These are phyloP conservation scores for Platanthera guangdongensis DNA, from an alignment of 106 monocot genomes.

Conservation along the genomic window DNA sequence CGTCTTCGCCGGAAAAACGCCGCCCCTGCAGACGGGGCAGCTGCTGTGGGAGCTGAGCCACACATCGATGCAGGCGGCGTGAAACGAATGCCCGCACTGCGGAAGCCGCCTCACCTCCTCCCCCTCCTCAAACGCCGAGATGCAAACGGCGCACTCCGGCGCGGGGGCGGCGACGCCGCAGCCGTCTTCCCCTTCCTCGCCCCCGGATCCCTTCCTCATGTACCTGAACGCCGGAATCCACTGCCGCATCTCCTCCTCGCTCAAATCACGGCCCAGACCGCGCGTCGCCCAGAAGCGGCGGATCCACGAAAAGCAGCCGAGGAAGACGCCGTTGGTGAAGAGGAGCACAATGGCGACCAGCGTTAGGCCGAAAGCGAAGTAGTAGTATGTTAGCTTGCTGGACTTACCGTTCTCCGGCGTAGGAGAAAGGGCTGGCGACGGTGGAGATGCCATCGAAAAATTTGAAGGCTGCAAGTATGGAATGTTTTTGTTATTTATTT, in stretches of 20 bases:
- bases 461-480: no score
- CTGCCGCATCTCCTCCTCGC: not conserved
- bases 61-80: conserved; percentile 22
- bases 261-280: not conserved
- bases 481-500: no score
- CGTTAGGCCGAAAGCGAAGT: not conserved
- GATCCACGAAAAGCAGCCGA: no score
- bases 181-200: not conserved
- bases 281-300: no score
- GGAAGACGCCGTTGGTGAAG: conserved; percentile 3
- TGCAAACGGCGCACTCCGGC: conserved; percentile 24
- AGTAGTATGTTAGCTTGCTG: conserved; percentile 1
- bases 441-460: no score
- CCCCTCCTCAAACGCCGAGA: conserved; percentile 11
- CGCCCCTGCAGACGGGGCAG: conserved; percentile 21
- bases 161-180: not conserved
- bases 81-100: conserved; percentile 25
- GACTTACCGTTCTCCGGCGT: no score
- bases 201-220: not conserved
- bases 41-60: conserved; percentile 18
- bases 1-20: conserved; percentile 1
- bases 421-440: no score
- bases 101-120: conserved; percentile 21
- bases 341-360: conserved; percentile 6
- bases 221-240: conserved; percentile 6